phyloP scores from a whole-genome alignment of 78 protist species.

The Tieghemostelium lacteum region DNA sequence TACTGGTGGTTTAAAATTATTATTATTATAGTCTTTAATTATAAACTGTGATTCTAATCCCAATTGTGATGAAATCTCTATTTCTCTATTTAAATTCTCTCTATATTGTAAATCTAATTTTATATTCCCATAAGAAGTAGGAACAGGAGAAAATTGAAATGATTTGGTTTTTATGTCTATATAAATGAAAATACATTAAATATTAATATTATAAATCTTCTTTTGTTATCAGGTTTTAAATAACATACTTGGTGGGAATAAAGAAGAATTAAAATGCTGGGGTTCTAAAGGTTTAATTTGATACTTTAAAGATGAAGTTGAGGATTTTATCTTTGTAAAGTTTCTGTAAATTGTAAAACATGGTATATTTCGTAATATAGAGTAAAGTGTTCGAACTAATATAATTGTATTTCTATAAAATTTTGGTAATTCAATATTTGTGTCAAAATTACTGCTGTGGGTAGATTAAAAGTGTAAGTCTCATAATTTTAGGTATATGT shows the following conservation, averaged over 20 bases:
- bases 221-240: background rate
- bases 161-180: conserved; percentile 39
- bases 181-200: background rate
- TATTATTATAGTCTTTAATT: conserved; percentile 67
- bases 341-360: conserved; percentile 30
- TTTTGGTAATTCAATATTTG: conserved; percentile 56
- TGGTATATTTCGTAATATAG: conserved; percentile 59
- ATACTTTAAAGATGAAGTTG: conserved; percentile 48
- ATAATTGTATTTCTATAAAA: conserved; percentile 59
- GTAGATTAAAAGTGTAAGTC: background rate
- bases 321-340: conserved; percentile 55
- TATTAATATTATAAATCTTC: background rate
- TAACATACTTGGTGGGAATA: conserved; percentile 48
- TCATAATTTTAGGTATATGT: background rate
- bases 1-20: background rate
- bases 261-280: conserved; percentile 21
- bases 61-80: conserved; percentile 43
- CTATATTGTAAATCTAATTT: conserved; percentile 26
- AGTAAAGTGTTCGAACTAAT: conserved; percentile 58
- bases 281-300: conserved; percentile 51
- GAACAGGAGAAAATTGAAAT: conserved; percentile 36
- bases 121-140: conserved; percentile 43
- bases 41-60: conserved; percentile 73
- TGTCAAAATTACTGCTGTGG: conserved; percentile 28
- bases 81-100: conserved; percentile 40